Conservation (phyloP, 2,329 filamentous ascomycete species). For the Xylariaceae sp. region DNA sequence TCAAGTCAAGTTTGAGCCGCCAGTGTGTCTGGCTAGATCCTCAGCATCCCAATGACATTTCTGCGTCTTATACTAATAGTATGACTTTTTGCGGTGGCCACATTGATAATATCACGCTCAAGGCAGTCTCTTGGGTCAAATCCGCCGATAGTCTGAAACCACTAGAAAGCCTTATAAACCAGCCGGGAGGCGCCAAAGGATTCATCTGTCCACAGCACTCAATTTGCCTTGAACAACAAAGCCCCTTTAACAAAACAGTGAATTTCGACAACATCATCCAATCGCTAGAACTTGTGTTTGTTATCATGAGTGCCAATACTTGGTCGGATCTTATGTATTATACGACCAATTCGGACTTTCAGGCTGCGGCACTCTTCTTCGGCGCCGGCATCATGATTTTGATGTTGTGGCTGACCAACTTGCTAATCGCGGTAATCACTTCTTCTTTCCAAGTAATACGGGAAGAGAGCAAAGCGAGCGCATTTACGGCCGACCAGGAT, state of each 20-base stretch:
- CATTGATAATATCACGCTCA: constrained; percentile 64
- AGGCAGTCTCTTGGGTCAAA: constrained; percentile 70
- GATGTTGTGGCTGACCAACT: constrained; percentile 94
- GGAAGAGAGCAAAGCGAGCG: constrained; percentile 92
- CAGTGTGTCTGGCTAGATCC: constrained; percentile 81
- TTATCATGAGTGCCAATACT: constrained; percentile 98
- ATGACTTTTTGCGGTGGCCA: constrained; percentile 88
- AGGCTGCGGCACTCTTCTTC: constrained; percentile 81
- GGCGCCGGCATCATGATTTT: constrained; percentile 82
- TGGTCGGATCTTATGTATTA: constrained; percentile 95
- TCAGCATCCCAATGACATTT: constrained; percentile 57
- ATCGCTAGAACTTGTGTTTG: constrained; percentile 92
- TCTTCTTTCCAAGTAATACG: constrained; percentile 98
- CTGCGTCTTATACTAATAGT: constrained; percentile 64
- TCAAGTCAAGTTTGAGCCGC: constrained; percentile 81
- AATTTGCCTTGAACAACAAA: constrained; percentile 77
- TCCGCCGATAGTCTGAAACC: constrained; percentile 41
- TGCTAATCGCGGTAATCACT: constrained; percentile 95
- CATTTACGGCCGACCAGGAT: constrained; percentile 80
- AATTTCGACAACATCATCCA: constrained; percentile 95
- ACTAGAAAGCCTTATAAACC: constrained; percentile 55
- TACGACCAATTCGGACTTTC: constrained; percentile 88
- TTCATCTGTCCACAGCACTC: constrained; percentile 87
- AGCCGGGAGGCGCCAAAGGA: constrained; percentile 71
- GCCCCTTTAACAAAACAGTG: constrained; percentile 83